Evolutionary conservation across 2,329 filamentous ascomycete genomes (phyloP).

Genomic region (Ciborinia camelliae): DNA sequence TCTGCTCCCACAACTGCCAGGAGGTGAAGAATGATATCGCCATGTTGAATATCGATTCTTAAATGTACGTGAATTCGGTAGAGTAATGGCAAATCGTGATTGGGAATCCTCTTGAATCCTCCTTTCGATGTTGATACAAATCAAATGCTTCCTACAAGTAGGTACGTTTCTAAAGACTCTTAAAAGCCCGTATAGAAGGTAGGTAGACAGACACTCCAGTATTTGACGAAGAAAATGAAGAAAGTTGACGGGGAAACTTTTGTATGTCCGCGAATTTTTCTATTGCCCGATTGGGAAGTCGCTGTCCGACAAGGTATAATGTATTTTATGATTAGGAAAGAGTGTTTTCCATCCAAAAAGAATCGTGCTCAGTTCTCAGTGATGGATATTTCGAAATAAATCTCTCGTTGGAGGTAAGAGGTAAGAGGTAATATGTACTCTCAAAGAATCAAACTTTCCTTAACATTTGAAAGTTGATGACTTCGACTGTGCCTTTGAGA

Average conservation of each 20-base stretch:
- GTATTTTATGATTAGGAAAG: neutral
- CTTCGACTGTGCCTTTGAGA: neutral
- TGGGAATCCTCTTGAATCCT: neutral
- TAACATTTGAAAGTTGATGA: neutral
- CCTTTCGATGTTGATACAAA: slow-evolving; percentile 3
- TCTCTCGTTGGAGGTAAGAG: neutral
- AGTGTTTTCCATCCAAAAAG: neutral
- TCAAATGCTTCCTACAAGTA: neutral
- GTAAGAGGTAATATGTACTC: neutral
- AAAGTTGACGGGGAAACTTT: neutral
- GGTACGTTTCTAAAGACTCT: slow-evolving; percentile 6
- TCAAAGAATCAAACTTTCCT: neutral
- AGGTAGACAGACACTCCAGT: neutral
- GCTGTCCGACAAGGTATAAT: neutral
- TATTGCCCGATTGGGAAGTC: slow-evolving; percentile 6
- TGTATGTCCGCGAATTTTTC: neutral
- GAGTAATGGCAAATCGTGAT: neutral
- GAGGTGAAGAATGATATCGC: slow-evolving; percentile 55
- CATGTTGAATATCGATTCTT: slow-evolving; percentile 23
- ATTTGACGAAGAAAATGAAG: neutral
- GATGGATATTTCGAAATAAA: neutral
- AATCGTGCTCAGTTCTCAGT: neutral
- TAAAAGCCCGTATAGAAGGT: neutral
- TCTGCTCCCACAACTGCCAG: slow-evolving; percentile 84
- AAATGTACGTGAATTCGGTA: neutral